Conservation (phyloP, 2,329 filamentous ascomycete genomes). For the Colletotrichum eleusines region DNA sequence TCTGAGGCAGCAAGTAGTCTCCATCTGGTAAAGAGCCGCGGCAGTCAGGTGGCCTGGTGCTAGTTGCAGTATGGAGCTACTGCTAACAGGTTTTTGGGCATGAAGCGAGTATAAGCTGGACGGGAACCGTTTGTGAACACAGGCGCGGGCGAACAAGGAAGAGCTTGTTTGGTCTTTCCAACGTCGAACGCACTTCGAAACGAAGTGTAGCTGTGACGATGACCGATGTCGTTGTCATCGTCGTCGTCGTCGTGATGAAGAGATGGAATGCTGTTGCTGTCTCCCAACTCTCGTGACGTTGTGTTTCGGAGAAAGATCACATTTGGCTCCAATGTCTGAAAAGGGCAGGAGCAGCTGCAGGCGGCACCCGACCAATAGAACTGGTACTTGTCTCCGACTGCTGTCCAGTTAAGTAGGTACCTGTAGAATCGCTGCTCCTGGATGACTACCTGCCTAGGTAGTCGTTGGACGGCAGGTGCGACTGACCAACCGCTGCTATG, state of each 20-base stretch:
- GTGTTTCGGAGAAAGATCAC: background rate
- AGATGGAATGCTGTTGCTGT: background rate
- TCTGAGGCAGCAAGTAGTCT: background rate
- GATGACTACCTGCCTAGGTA: background rate
- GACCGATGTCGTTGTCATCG: background rate
- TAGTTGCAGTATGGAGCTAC: background rate
- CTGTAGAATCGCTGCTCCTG: conserved; percentile 12
- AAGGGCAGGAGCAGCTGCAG: conserved; percentile 16
- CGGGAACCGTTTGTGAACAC: background rate
- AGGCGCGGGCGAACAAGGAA: too few relatives aligned
- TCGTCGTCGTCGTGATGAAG: background rate
- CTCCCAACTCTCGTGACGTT: conserved; percentile 8
- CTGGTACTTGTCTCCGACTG: background rate
- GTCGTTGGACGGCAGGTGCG: background rate
- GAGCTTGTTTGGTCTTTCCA: too few relatives aligned
- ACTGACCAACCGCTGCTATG: too few relatives aligned
- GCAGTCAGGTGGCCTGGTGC: background rate
- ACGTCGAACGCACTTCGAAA: background rate
- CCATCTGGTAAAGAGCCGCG: background rate
- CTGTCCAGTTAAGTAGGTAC: too few relatives aligned
- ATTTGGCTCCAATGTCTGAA: background rate
- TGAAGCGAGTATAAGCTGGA: background rate
- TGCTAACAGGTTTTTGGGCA: too few relatives aligned
- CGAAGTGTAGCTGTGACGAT: background rate
- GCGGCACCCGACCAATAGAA: conserved; percentile 6